Percentiles rank a stretch among this genome's conserved stretches.
These are phyloP conservation scores for Tetrapisispora namnaoensis DNA, from an alignment of 805 yeast species.

Conservation along the genomic window DNA sequence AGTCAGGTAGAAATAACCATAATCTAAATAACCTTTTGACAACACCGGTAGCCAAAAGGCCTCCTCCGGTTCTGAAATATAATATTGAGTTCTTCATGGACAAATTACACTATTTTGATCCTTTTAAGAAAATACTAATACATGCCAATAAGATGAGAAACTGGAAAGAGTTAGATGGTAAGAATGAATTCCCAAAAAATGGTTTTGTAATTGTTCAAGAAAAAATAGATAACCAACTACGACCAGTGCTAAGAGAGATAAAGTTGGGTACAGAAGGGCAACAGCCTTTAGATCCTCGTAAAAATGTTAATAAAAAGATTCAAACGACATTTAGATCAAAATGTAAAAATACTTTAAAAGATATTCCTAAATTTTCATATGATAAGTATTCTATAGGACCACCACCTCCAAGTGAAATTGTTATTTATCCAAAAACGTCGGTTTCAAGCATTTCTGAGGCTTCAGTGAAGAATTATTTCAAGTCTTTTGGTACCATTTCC, in stretches of 20 bases:
- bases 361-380: constrained; percentile 33
- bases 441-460: constrained; percentile 6
- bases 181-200: constrained; percentile 11
- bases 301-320: not conserved
- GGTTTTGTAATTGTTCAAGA: constrained; percentile 21
- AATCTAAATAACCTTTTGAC: too few relatives aligned
- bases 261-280: constrained; percentile 6
- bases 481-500: constrained; percentile 52
- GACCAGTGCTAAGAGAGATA: constrained; percentile 14
- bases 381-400: constrained; percentile 71
- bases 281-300: constrained; percentile 22
- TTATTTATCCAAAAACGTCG: constrained; percentile 45
- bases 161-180: constrained; percentile 11
- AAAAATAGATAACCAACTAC: constrained; percentile 8
- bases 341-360: constrained; percentile 9
- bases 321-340: constrained; percentile 9
- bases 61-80: constrained; percentile 17
- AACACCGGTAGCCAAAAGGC: constrained; percentile 6
- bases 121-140: constrained; percentile 11
- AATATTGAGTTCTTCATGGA: constrained; percentile 13
- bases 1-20: not conserved
- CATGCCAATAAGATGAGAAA: constrained; percentile 17
- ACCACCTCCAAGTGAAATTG: constrained; percentile 59
- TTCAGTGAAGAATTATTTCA: constrained; percentile 41
- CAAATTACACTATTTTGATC: constrained; percentile 27